Percentiles rank a stretch among this genome's conserved stretches.
These are phyloP conservation scores for Apostasia shenzhenica DNA, from an alignment of 106 monocot genomes.

Conservation along the genomic window DNA sequence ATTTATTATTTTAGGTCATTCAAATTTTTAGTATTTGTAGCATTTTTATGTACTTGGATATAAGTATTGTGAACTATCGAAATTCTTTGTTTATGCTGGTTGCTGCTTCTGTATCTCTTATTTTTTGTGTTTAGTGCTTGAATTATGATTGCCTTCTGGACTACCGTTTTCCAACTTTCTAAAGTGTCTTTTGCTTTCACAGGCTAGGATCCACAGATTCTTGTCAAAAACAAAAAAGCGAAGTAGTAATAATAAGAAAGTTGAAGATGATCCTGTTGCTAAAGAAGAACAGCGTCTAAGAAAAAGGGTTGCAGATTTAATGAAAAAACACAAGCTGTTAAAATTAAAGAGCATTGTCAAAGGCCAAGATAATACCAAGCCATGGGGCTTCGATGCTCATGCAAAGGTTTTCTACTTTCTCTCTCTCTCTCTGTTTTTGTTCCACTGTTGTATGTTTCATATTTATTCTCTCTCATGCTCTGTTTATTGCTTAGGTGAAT, in stretches of 20 bases:
- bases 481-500: not conserved
- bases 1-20: too few relatives aligned
- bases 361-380: slow-evolving; percentile 52
- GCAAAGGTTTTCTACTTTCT: slow-evolving; percentile 54
- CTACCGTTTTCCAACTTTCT: not conserved
- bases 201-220: slow-evolving; percentile 79
- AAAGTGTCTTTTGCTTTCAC: not conserved
- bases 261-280: slow-evolving; percentile 22
- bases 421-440: not conserved
- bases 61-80: too few relatives aligned
- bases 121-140: too few relatives aligned
- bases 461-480: not conserved
- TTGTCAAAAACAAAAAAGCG: slow-evolving; percentile 80
- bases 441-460: not conserved
- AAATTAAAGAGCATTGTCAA: slow-evolving; percentile 73
- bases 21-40: too few relatives aligned
- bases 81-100: too few relatives aligned
- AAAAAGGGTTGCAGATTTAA: slow-evolving; percentile 70
- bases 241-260: slow-evolving; percentile 20
- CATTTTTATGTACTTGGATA: too few relatives aligned
- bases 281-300: slow-evolving; percentile 63
- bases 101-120: too few relatives aligned
- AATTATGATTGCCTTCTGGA: not conserved
- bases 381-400: slow-evolving; percentile 81
- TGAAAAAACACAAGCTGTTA: slow-evolving; percentile 76